Conservation (phyloP, 2,329 filamentous ascomycete genomes). For the Camillea tinctor region DNA sequence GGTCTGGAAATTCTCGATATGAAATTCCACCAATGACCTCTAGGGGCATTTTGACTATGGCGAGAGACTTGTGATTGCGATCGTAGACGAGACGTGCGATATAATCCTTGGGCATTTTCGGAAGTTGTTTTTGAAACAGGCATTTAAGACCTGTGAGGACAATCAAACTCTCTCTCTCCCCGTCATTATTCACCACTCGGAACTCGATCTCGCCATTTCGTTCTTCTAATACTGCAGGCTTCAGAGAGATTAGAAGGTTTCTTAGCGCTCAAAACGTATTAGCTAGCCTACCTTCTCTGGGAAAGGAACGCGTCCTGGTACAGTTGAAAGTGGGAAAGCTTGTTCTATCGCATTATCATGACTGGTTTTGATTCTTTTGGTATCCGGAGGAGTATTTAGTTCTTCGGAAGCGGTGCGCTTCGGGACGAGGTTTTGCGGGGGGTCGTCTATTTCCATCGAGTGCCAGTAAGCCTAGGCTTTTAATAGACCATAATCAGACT, state of each 20-base stretch:
- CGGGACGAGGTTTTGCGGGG: too few relatives aligned
- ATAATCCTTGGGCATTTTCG: slow-evolving; percentile 99
- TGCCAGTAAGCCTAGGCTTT: too few relatives aligned
- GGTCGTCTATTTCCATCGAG: too few relatives aligned
- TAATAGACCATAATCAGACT: too few relatives aligned
- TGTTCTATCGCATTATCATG: too few relatives aligned
- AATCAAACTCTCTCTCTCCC: slow-evolving; percentile 80
- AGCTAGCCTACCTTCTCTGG: too few relatives aligned
- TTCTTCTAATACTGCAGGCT: slow-evolving; percentile 91
- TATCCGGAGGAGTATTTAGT: too few relatives aligned
- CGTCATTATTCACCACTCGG: slow-evolving; percentile 96
- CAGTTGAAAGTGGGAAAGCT: too few relatives aligned
- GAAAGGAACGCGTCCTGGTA: too few relatives aligned
- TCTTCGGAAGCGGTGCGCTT: too few relatives aligned
- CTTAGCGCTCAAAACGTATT: slow-evolving; percentile 20
- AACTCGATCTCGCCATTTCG: slow-evolving; percentile 94
- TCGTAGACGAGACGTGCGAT: slow-evolving; percentile 97
- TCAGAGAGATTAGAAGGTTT: too few relatives aligned
- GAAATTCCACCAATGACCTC: slow-evolving; percentile 97
- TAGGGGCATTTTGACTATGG: slow-evolving; percentile 93
- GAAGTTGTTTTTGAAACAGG: slow-evolving; percentile 97
- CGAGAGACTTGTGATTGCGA: slow-evolving; percentile 91
- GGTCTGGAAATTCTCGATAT: slow-evolving; percentile 88
- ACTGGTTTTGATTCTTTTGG: too few relatives aligned
- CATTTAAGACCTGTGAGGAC: slow-evolving; percentile 95